phyloP scores from a whole-genome alignment of 768 basidiomycete species.

The Naematelia aurantialba region DNA sequence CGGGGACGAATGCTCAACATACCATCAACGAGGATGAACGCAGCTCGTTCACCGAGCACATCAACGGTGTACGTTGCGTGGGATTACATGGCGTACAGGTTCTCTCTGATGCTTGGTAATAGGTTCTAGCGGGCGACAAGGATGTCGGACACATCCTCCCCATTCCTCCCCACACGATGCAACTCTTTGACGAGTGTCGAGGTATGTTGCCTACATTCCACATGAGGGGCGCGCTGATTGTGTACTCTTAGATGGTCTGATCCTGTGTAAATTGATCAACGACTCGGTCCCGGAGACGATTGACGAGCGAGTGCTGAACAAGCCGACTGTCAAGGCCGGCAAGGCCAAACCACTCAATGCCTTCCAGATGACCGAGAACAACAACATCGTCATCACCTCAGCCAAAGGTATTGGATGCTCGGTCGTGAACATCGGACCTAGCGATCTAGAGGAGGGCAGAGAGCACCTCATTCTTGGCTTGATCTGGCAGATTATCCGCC shows the following conservation, averaged over 20 bases:
- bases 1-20: constrained; percentile 87
- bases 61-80: constrained; percentile 68
- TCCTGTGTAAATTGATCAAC: constrained; percentile 95
- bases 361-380: constrained; percentile 99
- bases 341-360: constrained; percentile 69
- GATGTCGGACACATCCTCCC: constrained; percentile 79
- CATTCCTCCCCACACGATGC: constrained; percentile 95
- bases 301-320: constrained; percentile 96
- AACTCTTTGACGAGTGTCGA: constrained; percentile 92
- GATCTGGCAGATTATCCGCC: constrained; percentile 97
- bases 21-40: constrained; percentile 97
- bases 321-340: constrained; percentile 63
- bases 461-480: constrained; percentile 96
- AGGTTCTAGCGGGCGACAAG: constrained; percentile 88
- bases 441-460: constrained; percentile 83
- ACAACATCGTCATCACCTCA: constrained; percentile 98
- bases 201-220: constrained; percentile 44
- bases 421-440: constrained; percentile 95
- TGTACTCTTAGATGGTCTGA: constrained; percentile 71
- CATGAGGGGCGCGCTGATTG: too few relatives aligned
- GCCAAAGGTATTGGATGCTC: constrained; percentile 97
- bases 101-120: constrained; percentile 1
- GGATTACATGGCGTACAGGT: constrained; percentile 3
- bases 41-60: constrained; percentile 94
- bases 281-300: constrained; percentile 99